Evolutionary conservation across 2,329 filamentous ascomycete species (phyloP).

Genomic region (Ophiostoma novo-ulmi): DNA sequence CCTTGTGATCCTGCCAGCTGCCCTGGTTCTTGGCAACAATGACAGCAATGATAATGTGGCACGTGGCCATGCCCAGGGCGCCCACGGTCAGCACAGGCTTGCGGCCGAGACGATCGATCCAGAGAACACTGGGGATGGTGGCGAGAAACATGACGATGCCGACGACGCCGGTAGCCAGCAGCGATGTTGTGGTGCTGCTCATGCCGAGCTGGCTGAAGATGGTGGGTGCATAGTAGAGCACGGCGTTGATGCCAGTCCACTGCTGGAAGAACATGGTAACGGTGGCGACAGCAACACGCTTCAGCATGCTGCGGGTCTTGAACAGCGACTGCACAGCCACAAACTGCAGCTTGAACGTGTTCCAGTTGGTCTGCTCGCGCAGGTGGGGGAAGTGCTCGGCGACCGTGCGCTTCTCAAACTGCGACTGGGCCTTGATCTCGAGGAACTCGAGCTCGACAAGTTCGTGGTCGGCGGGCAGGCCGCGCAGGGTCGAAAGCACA

Average conservation of each 20-base stretch:
- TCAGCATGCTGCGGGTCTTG: conserved; percentile 60
- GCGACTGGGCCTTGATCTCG: conserved; percentile 74
- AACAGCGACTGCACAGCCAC: conserved; percentile 62
- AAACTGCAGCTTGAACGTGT: conserved; percentile 64
- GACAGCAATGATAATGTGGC: conserved; percentile 66
- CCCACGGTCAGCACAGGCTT: conserved; percentile 59
- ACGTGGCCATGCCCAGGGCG: conserved; percentile 64
- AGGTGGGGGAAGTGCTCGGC: conserved; percentile 64
- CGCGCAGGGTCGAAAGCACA: conserved; percentile 60
- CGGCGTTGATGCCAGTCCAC: conserved; percentile 49
- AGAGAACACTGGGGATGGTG: conserved; percentile 62
- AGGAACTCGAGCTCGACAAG: conserved; percentile 70
- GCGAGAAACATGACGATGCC: conserved; percentile 65
- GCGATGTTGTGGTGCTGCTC: conserved; percentile 44
- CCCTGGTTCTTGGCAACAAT: conserved; percentile 61
- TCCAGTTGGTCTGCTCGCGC: conserved; percentile 54
- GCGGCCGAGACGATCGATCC: conserved; percentile 59
- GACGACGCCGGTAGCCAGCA: conserved; percentile 66
- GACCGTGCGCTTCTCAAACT: conserved; percentile 70
- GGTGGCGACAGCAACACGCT: conserved; percentile 58
- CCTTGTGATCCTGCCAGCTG: conserved; percentile 51
- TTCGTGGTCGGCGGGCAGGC: conserved; percentile 57
- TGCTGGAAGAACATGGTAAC: conserved; percentile 60
- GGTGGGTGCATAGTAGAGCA: conserved; percentile 64
- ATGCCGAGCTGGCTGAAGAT: conserved; percentile 66